Base-by-base conservation (phyloP, 2,329 filamentous ascomycete genomes). In the Arachnopeziza araneosa region DNA sequence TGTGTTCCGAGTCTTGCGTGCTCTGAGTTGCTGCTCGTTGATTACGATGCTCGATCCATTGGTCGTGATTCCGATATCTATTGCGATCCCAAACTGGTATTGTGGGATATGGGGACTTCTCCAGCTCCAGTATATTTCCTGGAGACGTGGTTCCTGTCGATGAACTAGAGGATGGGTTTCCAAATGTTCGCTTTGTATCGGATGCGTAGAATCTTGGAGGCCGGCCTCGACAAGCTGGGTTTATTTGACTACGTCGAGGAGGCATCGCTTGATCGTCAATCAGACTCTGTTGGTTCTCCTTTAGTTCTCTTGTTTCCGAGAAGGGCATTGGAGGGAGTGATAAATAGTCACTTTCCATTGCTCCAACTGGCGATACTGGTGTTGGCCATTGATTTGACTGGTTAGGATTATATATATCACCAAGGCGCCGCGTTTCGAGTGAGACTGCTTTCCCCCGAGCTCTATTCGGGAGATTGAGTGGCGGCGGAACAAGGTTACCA, bases 311-410 rank as follows among this genome's bases (percentile, higher is more conserved):
- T 44, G 10, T 14, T 19, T 19, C 36, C 12, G 36, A 12, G 12
- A 44, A 14, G 6, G 17, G 12, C 36, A 44, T 44, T 19, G 36
- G 36, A 19, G 52, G 52, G 4, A 54, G 26, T n/a, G 22, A 7
- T n/a, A 54, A n/a, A n/a, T 26, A 54, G n/a, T 54, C 52, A 22
- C 52, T 54, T 17, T 54, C 52, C 52, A 54, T 54, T 14, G 52
- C 14, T 3, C 26, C 23, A n/a, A 54, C 26, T 14, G 52, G 52
- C 2, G 22, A 24, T 10, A 30, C 24, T 24, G 52, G 52, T 30
- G 17, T 54, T 44, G 36, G 36, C 17, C 2, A 3, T 44, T 19
- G 36, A 44, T 2, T 44, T 4, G 36, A 5, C 12, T 44, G 10
- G 5, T 44, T 44, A 12, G 12, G 12, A 17, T 14, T 44, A 19